These are phyloP conservation scores for Pichia sp. DNA, from an alignment of 1,139 yeast genomes.

Conservation along the genomic window DNA sequence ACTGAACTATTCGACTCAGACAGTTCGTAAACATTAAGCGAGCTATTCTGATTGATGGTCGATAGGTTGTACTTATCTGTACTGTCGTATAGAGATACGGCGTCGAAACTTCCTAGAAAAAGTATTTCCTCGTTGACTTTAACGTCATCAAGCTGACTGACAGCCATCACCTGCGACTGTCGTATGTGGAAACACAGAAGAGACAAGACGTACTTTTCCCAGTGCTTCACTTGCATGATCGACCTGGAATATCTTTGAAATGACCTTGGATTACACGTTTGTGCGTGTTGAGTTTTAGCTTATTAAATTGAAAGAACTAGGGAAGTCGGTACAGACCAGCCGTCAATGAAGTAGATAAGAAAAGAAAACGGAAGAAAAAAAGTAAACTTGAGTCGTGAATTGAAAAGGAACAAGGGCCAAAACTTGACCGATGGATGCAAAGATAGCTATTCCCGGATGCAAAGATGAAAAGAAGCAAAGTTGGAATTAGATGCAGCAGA, in stretches of 20 bases:
- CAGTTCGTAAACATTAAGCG: constrained; percentile 18
- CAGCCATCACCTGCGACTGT: background rate
- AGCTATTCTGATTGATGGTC: background rate
- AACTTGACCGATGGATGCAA: background rate
- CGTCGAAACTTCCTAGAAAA: constrained; percentile 61
- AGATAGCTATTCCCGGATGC: background rate
- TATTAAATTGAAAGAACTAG: too few species aligned
- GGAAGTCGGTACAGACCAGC: background rate
- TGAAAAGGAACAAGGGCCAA: background rate
- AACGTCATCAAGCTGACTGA: background rate
- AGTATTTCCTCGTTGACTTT: constrained; percentile 37
- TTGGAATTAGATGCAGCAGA: background rate
- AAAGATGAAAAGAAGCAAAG: too few species aligned
- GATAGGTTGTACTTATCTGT: constrained; percentile 45
- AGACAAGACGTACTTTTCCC: background rate
- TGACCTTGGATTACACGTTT: too few species aligned
- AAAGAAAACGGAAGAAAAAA: background rate
- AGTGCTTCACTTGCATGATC: background rate
- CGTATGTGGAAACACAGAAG: background rate
- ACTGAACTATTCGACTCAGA: constrained; percentile 14
- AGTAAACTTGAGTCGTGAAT: background rate
- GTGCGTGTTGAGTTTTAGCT: too few species aligned
- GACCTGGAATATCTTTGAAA: background rate
- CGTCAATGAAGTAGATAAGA: background rate
- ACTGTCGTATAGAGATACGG: constrained; percentile 54